A percentile compares a stretch with the other conserved stretches of the same genome.
phyloP scores from a whole-genome alignment of 1,284 basidiomycete species.

The Trichosporon asahii region DNA sequence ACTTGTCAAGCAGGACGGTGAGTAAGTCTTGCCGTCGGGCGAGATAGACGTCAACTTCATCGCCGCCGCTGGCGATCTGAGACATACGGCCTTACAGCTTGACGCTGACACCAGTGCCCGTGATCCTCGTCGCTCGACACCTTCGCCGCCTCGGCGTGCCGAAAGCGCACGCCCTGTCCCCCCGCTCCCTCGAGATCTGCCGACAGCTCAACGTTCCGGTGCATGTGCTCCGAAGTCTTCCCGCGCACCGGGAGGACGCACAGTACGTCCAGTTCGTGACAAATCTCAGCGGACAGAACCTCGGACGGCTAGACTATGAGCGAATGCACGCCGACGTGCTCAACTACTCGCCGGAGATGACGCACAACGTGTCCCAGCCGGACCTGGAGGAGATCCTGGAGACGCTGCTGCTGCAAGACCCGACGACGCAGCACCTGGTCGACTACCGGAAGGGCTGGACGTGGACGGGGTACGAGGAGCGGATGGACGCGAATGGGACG shows the following conservation, averaged over 20 bases:
- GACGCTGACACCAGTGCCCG: conserved; percentile 23
- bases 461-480: conserved; percentile 26
- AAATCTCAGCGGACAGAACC: conserved; percentile 24
- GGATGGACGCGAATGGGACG: conserved; percentile 14
- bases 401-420: conserved; percentile 20
- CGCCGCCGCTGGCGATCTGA: neutral
- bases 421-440: conserved; percentile 12
- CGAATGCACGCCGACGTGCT: conserved; percentile 27
- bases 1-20: conserved; percentile 26
- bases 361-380: conserved; percentile 35
- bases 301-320: conserved; percentile 30
- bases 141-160: conserved; percentile 29
- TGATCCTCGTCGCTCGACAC: conserved; percentile 29
- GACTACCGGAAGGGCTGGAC: conserved; percentile 32
- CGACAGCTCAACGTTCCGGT: conserved; percentile 27
- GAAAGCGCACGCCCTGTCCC: conserved; percentile 31
- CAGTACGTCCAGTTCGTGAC: conserved; percentile 30
- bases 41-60: neutral
- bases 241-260: conserved; percentile 27
- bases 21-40: conserved; percentile 2
- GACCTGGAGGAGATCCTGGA: conserved; percentile 28
- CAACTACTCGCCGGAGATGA: conserved; percentile 30
- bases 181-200: conserved; percentile 30
- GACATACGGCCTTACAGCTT: neutral
- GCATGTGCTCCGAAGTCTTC: conserved; percentile 22